Percentiles rank a stretch among this genome's conserved stretches.
These are phyloP conservation scores for Lizonia empirigonia DNA, from an alignment of 2,329 filamentous ascomycete species.

Conservation along the genomic window DNA sequence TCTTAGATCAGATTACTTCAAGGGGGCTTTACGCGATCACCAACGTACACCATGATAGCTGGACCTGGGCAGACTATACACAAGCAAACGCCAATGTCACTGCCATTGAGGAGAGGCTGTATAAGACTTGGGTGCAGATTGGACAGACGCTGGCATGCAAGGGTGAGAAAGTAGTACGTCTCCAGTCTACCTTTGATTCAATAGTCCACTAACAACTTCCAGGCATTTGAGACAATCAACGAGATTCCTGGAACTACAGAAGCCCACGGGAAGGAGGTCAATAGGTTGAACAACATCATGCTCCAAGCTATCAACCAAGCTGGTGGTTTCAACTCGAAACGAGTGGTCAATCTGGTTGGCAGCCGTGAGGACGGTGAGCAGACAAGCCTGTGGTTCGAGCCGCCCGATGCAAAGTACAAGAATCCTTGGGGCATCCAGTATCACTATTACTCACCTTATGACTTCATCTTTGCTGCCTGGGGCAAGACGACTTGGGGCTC, in stretches of 20 bases:
- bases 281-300: conserved; percentile 64
- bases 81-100: conserved; percentile 54
- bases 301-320: conserved; percentile 59
- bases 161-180: conserved; percentile 51
- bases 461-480: conserved; percentile 55
- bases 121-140: conserved; percentile 64
- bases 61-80: conserved; percentile 63
- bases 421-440: conserved; percentile 67
- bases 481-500: conserved; percentile 66
- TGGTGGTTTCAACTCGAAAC: conserved; percentile 61
- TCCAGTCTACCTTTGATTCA: no score
- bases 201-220: neutral
- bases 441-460: conserved; percentile 64
- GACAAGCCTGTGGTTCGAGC: conserved; percentile 61
- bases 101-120: conserved; percentile 62
- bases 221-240: conserved; percentile 64
- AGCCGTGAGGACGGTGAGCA: conserved; percentile 58
- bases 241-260: conserved; percentile 61
- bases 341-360: conserved; percentile 63
- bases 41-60: conserved; percentile 66
- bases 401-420: conserved; percentile 53
- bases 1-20: conserved; percentile 61
- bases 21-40: conserved; percentile 60
- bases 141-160: conserved; percentile 61
- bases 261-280: conserved; percentile 58